These are phyloP conservation scores for Suhomyces prunicola DNA, from an alignment of 805 yeast genomes.

Conservation along the genomic window DNA sequence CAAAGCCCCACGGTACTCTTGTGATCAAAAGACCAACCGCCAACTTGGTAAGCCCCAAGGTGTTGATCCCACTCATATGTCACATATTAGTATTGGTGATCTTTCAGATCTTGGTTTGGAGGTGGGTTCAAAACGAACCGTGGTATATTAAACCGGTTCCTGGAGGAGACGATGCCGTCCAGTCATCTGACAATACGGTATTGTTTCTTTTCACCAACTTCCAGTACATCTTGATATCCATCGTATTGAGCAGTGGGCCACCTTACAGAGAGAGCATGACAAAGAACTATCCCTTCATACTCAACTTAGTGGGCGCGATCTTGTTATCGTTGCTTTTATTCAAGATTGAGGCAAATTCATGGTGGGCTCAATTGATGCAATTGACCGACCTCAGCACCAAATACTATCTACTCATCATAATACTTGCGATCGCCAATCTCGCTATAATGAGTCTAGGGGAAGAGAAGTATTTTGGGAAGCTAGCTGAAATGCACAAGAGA, in stretches of 20 bases:
- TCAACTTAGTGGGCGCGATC: constrained; percentile 52
- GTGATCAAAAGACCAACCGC: constrained; percentile 86
- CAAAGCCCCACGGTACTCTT: constrained; percentile 65
- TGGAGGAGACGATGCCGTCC: constrained; percentile 69
- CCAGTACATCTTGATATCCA: constrained; percentile 83
- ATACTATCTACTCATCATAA: constrained; percentile 52
- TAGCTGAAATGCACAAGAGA: constrained; percentile 41
- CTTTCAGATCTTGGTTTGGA: constrained; percentile 74
- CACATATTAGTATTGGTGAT: constrained; percentile 60
- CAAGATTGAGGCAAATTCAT: constrained; percentile 47
- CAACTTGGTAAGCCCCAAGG: constrained; percentile 84
- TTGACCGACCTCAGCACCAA: constrained; percentile 55
- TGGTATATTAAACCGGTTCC: constrained; percentile 85
- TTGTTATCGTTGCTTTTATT: constrained; percentile 53
- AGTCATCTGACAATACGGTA: constrained; percentile 86
- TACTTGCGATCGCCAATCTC: constrained; percentile 49
- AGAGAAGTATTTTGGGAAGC: constrained; percentile 35
- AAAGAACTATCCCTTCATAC: constrained; percentile 67
- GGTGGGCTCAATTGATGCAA: constrained; percentile 70
- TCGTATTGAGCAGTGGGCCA: constrained; percentile 85
- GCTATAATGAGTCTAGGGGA: constrained; percentile 46
- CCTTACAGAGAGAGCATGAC: constrained; percentile 82
- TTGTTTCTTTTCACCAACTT: constrained; percentile 78
- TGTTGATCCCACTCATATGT: constrained; percentile 77
- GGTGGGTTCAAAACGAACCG: constrained; percentile 46